These are phyloP conservation scores for Sporothrix brasiliensis DNA, from an alignment of 2,329 filamentous ascomycete species.

Conservation along the genomic window DNA sequence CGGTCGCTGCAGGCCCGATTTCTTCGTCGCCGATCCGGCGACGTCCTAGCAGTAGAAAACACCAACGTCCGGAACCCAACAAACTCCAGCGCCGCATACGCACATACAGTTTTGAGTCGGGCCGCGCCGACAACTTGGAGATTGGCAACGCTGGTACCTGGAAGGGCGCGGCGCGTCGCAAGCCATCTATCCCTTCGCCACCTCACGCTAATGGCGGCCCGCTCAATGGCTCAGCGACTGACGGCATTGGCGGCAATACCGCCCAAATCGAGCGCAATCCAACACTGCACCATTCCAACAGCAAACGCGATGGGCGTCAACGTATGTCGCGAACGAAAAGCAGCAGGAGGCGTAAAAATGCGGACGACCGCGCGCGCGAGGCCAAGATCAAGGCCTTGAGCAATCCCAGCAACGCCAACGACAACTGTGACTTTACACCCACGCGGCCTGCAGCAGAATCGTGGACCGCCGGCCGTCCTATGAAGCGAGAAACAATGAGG, in stretches of 20 bases:
- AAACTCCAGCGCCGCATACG: slow-evolving; percentile 55
- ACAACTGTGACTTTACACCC: slow-evolving; percentile 58
- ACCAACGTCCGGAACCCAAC: slow-evolving; percentile 50
- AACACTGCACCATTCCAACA: slow-evolving; percentile 57
- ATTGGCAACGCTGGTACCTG: slow-evolving; percentile 37
- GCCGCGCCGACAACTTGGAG: slow-evolving; percentile 58
- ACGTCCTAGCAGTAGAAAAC: slow-evolving; percentile 46
- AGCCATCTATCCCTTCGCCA: slow-evolving; percentile 18
- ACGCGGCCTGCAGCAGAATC: slow-evolving; percentile 63
- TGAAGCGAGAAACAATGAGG: slow-evolving; percentile 67
- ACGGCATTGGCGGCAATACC: slow-evolving; percentile 32
- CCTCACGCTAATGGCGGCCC: slow-evolving; percentile 22
- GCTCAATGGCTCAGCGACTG: background rate
- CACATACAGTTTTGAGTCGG: slow-evolving; percentile 65
- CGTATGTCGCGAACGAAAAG: slow-evolving; percentile 67
- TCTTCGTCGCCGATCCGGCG: slow-evolving; percentile 35
- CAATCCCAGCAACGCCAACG: slow-evolving; percentile 43
- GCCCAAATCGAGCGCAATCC: slow-evolving; percentile 48
- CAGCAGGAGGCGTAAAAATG: slow-evolving; percentile 75
- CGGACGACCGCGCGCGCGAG: slow-evolving; percentile 73
- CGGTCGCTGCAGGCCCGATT: slow-evolving; percentile 40
- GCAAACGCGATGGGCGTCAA: slow-evolving; percentile 63
- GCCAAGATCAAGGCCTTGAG: slow-evolving; percentile 88
- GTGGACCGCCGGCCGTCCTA: slow-evolving; percentile 61
- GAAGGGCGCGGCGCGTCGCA: slow-evolving; percentile 37